Percentiles rank a stretch among this genome's conserved stretches.
Conservation (phyloP, 208 protist genomes). For the Porcisia hertigi region DNA sequence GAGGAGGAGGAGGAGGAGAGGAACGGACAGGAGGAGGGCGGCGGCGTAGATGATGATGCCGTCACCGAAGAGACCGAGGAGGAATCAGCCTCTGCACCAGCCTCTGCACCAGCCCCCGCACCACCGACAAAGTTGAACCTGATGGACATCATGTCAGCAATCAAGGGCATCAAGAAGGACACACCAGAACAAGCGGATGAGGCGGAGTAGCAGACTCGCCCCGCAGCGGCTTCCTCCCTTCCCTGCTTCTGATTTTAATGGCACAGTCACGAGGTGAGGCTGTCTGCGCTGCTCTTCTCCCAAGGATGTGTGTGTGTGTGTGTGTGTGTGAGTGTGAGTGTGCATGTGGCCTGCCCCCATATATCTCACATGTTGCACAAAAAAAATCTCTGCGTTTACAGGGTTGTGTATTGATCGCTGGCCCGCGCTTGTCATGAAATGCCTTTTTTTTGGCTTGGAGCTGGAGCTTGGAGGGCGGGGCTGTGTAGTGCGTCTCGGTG, state of each 20-base stretch:
- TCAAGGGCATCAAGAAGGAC: conserved; percentile 40
- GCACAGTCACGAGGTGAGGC: neutral
- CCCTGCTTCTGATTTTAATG: neutral
- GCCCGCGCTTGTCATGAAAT: neutral
- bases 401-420: neutral
- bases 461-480: neutral
- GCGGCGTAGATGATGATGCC: neutral
- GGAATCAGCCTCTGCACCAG: conserved; percentile 4
- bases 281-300: neutral
- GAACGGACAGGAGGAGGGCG: neutral
- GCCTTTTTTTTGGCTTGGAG: neutral
- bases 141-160: conserved; percentile 58
- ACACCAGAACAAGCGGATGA: conserved; percentile 9
- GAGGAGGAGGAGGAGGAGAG: conserved; percentile 10
- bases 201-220: conserved; percentile 5
- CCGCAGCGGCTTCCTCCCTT: neutral
- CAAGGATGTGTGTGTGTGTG: neutral
- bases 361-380: no score
- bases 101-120: conserved; percentile 2
- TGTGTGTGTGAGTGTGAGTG: no score
- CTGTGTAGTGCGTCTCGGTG: neutral
- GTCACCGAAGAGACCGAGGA: conserved; percentile 13
- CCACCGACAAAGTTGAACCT: conserved; percentile 50
- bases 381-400: neutral
- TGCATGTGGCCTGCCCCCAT: no score